Evolutionary conservation across 352 stramenopile genomes (phyloP).

Genomic region (Phytophthora macrochlamydospora): DNA sequence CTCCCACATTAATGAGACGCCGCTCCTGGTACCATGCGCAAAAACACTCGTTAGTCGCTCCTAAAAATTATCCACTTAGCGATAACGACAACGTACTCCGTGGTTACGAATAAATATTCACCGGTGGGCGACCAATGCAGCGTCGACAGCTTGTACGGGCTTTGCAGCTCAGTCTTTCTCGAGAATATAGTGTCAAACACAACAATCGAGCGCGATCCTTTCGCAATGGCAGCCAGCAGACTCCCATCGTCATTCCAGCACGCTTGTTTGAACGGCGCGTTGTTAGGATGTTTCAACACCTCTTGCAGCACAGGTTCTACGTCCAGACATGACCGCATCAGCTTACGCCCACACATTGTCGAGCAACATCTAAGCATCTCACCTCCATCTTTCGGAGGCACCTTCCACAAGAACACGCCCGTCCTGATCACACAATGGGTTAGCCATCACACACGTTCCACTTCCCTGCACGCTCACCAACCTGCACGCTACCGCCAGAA

Average conservation of each 20-base stretch:
- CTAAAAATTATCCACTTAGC: too few relatives aligned
- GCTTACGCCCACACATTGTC: conserved; percentile 1
- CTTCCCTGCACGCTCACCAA: conserved; percentile 11
- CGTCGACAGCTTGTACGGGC: conserved; percentile 45
- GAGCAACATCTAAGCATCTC: neutral
- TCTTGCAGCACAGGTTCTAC: conserved; percentile 61
- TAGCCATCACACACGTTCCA: neutral
- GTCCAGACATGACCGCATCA: neutral
- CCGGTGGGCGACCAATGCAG: conserved; percentile 84
- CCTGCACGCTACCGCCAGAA: conserved; percentile 70
- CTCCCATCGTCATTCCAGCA: conserved; percentile 79
- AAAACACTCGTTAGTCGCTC: too few relatives aligned
- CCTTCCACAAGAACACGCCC: conserved; percentile 75
- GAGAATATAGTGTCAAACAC: conserved; percentile 68
- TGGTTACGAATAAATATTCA: conserved; percentile 81
- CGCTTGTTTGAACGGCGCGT: conserved; percentile 53
- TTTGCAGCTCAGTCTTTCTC: conserved; percentile 66
- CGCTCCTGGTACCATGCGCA: conserved; percentile 29
- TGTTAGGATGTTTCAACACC: conserved; percentile 62
- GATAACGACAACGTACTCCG: conserved; percentile 43
- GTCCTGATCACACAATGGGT: conserved; percentile 25
- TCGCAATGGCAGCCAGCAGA: conserved; percentile 60
- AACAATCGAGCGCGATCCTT: conserved; percentile 51
- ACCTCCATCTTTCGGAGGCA: conserved; percentile 45
- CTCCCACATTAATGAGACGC: conserved; percentile 80